Evolutionary conservation across 78 protist genomes (phyloP).

Genomic region (Dictyostelium capitatum): DNA sequence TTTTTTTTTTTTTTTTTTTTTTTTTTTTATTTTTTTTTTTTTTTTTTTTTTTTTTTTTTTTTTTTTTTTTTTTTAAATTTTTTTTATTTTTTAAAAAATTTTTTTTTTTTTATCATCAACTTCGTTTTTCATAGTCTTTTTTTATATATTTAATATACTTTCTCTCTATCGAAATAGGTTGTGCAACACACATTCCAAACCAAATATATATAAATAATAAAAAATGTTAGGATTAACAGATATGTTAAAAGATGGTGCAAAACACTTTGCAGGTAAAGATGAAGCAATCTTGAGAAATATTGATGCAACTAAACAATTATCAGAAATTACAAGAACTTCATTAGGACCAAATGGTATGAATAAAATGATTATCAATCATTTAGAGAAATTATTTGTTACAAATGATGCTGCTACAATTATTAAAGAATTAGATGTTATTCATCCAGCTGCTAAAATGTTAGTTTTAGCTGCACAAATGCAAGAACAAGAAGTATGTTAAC

Average conservation of each 20-base stretch:
- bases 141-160: background rate
- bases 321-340: conserved; percentile 95
- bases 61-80: background rate
- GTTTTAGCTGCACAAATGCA: conserved; percentile 97
- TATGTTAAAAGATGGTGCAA: conserved; percentile 89
- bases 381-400: conserved; percentile 98
- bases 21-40: background rate
- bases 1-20: too few species aligned
- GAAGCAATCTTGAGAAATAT: conserved; percentile 98
- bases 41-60: background rate
- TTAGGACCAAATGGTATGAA: conserved; percentile 99
- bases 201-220: conserved; percentile 1
- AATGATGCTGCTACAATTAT: conserved; percentile 99
- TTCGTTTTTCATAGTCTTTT: background rate
- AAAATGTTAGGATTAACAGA: conserved; percentile 74
- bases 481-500: conserved; percentile 92
- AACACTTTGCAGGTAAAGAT: conserved; percentile 92
- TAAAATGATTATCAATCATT: conserved; percentile 99
- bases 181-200: background rate
- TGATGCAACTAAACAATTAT: conserved; percentile 96
- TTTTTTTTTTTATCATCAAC: background rate
- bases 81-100: background rate
- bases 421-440: conserved; percentile 96
- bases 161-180: background rate
- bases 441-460: conserved; percentile 99